Base-by-base conservation (phyloP, 441 rosid genomes). In the Macaranga tanarius region DNA sequence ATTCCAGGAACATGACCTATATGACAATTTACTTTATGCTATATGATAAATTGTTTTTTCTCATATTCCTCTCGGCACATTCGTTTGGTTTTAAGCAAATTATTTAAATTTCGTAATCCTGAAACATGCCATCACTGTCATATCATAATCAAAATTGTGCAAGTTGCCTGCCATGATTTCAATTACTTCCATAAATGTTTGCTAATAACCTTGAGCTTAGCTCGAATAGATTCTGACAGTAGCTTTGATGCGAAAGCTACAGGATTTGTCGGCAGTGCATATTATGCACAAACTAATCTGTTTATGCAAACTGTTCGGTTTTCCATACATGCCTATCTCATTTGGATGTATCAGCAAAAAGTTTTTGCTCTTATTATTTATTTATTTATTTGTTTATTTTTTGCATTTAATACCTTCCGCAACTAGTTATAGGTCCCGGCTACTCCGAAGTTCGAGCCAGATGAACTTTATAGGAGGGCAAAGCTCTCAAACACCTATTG, bases 71-170 rank as follows among this genome's bases (percentile, higher is more conserved):
- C 23, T 50, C 16, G 16, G 10, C 26, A 45, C 40, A n/a, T 54
- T 22, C 26, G 13, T 63, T 59, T 63, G 69, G 25, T 26, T 38
- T 56, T 44, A 65, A 64, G 64, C 16, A 64, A 64, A 23, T 42
- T 45, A 45, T 65, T 56, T 58, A 34, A 20, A 73, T 64, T n/a
- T 45, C 10, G 25, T 22, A 73, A 57, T 38, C 58, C 8, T 13
- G 42, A 40, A 17, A 23, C 42, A 34, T 50, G 34, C 22, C 48
- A 31, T 34, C 67, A 48, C 38, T 71, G 48, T 61, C 67, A 42
- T 25, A 23, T 63, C 75, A 62, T 22, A 23, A 72, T 72, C 50
- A 54, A 63, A 64, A 20, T 45, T 25, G 31, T 73, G 28, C 59
- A 5, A 15, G 10, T 26, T 73, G 71, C 48, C 62, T 31, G 76